Percentiles rank a stretch among this genome's conserved stretches.
phyloP scores from a whole-genome alignment of 2,329 filamentous ascomycete species.

The Phyllosticta capitalensis region DNA sequence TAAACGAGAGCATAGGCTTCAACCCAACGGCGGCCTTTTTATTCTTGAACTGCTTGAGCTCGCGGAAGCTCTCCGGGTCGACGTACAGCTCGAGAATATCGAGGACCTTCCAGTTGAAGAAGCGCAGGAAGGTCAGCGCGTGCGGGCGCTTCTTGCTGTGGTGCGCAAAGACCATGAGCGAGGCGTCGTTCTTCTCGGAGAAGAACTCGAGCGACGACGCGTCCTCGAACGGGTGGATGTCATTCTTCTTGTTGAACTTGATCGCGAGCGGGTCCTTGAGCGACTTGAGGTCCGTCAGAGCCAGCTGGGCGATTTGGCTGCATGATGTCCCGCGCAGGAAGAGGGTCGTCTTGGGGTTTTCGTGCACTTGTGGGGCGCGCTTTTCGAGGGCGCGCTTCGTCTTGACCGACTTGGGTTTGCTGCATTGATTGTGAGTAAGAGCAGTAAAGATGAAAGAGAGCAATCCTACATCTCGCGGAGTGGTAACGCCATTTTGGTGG shows the following conservation, averaged over 20 bases:
- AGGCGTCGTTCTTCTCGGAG: conserved; percentile 89
- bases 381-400: conserved; percentile 93
- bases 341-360: conserved; percentile 84
- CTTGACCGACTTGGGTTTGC: conserved; percentile 70
- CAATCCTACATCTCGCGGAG: conserved; percentile 7
- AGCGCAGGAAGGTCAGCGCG: conserved; percentile 70
- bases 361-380: conserved; percentile 76
- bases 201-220: conserved; percentile 85
- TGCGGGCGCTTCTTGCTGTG: conserved; percentile 95
- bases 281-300: conserved; percentile 73
- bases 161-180: conserved; percentile 72
- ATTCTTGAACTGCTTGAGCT: conserved; percentile 63
- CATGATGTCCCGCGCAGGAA: conserved; percentile 82
- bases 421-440: conserved; percentile 19
- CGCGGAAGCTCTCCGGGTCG: conserved; percentile 61
- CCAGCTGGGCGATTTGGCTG: conserved; percentile 72
- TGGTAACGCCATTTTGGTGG: conserved; percentile 6
- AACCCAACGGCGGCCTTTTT: conserved; percentile 60
- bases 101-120: conserved; percentile 76
- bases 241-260: conserved; percentile 96
- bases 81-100: conserved; percentile 93
- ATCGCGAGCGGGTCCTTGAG: conserved; percentile 77
- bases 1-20: conserved; percentile 85
- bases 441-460: background rate
- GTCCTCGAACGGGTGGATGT: conserved; percentile 90